A percentile compares a stretch with the other conserved stretches of the same genome.
Evolutionary conservation across 768 basidiomycete species (phyloP).

Genomic region (Tulasnella sp.): DNA sequence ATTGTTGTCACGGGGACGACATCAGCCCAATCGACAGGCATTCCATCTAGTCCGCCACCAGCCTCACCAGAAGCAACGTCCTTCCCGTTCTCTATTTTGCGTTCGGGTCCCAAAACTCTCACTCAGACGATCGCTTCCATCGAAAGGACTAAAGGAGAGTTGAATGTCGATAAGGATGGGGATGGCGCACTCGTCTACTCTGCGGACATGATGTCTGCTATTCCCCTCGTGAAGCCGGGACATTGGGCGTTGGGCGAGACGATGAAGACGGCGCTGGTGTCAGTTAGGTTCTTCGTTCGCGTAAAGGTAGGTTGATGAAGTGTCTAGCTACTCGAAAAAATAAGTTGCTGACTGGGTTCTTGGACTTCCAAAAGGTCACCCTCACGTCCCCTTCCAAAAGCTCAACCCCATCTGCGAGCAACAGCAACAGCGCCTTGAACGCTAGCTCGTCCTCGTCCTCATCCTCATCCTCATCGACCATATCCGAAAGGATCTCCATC

Average conservation of each 20-base stretch:
- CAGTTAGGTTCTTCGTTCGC: conserved; percentile 58
- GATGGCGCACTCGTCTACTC: conserved; percentile 19
- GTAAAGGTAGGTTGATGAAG: conserved; percentile 53
- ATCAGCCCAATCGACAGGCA: no score
- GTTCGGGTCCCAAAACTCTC: conserved; percentile 30
- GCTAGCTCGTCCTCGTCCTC: neutral
- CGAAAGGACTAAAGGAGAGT: conserved; percentile 39
- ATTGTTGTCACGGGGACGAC: no score
- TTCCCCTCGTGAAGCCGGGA: conserved; percentile 58
- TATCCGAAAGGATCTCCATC: conserved; percentile 8
- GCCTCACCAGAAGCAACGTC: conserved; percentile 8
- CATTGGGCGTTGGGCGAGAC: conserved; percentile 77
- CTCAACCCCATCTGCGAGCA: neutral
- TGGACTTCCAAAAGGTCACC: neutral
- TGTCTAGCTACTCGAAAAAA: neutral
- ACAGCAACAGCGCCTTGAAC: neutral
- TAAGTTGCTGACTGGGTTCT: neutral
- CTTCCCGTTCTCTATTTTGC: conserved; percentile 2
- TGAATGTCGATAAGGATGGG: conserved; percentile 32
- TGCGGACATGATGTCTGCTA: conserved; percentile 26
- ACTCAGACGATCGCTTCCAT: conserved; percentile 45
- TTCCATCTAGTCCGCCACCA: neutral
- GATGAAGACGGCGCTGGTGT: conserved; percentile 49
- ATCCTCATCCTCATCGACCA: conserved; percentile 32
- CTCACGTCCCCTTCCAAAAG: neutral